Conservation (phyloP, 345 rosid species). For the Brassica nigra region DNA sequence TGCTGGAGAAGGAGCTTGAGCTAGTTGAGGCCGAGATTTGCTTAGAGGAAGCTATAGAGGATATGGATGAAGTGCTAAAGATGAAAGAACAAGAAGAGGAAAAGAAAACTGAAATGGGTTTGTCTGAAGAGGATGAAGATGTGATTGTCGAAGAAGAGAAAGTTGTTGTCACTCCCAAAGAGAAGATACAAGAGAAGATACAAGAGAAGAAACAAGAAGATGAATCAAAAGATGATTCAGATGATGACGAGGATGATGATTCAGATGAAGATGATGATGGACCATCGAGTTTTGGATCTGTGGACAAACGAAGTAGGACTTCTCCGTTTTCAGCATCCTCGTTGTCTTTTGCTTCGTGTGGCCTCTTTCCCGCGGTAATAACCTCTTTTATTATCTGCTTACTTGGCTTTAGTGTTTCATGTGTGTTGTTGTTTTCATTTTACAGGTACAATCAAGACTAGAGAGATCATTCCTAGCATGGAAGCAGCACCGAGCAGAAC, state of each 20-base stretch:
- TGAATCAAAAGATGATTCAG: constrained; percentile 42
- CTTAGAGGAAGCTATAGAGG: constrained; percentile 89
- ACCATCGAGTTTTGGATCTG: constrained; percentile 85
- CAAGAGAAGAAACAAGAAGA: constrained; percentile 31
- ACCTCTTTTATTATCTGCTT: neutral
- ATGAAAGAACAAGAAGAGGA: constrained; percentile 70
- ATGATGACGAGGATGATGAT: constrained; percentile 36
- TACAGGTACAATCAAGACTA: constrained; percentile 68
- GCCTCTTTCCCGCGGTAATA: constrained; percentile 74
- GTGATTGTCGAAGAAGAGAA: constrained; percentile 44
- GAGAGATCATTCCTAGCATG: constrained; percentile 53
- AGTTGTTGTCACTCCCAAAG: constrained; percentile 28
- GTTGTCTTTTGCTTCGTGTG: constrained; percentile 66
- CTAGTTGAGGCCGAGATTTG: constrained; percentile 78
- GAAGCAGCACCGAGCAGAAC: constrained; percentile 49
- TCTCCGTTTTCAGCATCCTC: constrained; percentile 74
- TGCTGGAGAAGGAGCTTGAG: constrained; percentile 71
- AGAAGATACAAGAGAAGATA: constrained; percentile 26
- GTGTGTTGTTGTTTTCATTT: neutral
- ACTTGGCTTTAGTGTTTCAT: neutral
- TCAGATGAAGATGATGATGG: constrained; percentile 47
- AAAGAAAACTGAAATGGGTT: constrained; percentile 52
- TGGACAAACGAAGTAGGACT: constrained; percentile 47
- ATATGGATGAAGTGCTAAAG: constrained; percentile 74
- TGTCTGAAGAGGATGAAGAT: constrained; percentile 54